Evolutionary conservation across 768 basidiomycete species (phyloP), one percentile per base, ranked within the genome.

Genomic region (Tremella mesenterica): DNA sequence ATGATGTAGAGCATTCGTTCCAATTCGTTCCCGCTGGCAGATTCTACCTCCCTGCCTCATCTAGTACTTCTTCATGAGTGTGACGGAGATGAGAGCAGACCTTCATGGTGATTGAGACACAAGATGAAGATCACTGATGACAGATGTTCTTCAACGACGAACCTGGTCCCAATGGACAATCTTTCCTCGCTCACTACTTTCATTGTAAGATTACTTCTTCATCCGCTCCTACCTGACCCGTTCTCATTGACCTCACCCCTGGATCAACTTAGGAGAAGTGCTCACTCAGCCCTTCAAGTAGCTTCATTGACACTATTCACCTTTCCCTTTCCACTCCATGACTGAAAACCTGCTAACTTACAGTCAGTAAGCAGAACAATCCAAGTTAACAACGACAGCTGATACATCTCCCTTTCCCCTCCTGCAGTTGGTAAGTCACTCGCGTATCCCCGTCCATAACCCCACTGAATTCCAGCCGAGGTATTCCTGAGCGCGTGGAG

Each of bases 131-230:
- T 10, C 45, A 23, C 29, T 29, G 26, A 4, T 48, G 43, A 10
- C 39, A 53, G 64, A 58, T 65, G 56, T 65, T 62, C 48, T 63
- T 63, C 56, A 66, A 66, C 27, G 64, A 66, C 41, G 53, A 56
- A 33, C 49, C 54, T 44, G 57, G 54, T 12, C 34, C 45, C 46
- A 63, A 30, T n/a, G 29, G 23, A 10, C 47, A 48, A 48, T 58
- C 61, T 14, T 63, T 67, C 48, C 48, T 67, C 27, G 56, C 57
- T 20, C 65, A 67, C 36, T 67, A 67, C 44, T 67, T 56, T 53
- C 65, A 67, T 50, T 67, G 65, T 67, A 47, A 54, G 62, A 16
- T 14, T 4, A 16, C 27, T n/a, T 18, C 36, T 1, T 20, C 16
- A 31, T 48, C 31, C n/a, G n/a, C 5, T n/a, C 14, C 14, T 16